These are phyloP conservation scores for Hordeum vulgare DNA, from an alignment of 176 grass and related monocot genomes.

Conservation along the genomic window DNA sequence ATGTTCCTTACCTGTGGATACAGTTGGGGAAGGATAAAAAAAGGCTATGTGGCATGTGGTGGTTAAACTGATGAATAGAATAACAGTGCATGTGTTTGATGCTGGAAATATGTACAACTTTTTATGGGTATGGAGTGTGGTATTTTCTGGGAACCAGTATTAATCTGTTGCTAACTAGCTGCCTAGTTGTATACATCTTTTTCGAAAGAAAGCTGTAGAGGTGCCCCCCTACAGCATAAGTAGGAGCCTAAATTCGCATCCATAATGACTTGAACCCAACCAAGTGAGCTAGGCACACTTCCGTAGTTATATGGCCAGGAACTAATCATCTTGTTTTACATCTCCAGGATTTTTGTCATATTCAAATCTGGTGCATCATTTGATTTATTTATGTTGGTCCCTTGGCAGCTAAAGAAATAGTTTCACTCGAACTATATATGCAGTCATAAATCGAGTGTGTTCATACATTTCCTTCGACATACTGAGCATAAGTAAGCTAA, in stretches of 20 bases:
- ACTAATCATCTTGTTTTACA: neutral
- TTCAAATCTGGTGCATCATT: neutral
- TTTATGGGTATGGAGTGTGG: neutral
- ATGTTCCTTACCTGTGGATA: neutral
- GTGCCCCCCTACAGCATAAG: neutral
- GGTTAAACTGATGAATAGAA: neutral
- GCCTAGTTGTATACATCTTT: constrained; percentile 7
- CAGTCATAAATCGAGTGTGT: neutral
- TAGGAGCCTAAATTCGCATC: neutral
- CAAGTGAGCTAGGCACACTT: neutral
- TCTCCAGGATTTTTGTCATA: neutral
- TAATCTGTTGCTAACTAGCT: neutral
- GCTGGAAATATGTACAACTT: neutral
- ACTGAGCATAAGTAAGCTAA: neutral
- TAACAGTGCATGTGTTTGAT: neutral
- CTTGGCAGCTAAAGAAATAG: neutral
- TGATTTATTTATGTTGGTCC: neutral
- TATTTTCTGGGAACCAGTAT: neutral
- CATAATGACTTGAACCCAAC: neutral
- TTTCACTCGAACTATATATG: neutral
- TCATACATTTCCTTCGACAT: neutral
- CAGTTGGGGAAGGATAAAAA: neutral
- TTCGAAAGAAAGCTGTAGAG: neutral
- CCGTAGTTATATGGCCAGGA: neutral
- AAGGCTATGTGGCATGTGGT: neutral